Percentiles rank a stretch among this genome's conserved stretches.
phyloP scores from a whole-genome alignment of 306 rosid species.

The Lupinus albus region DNA sequence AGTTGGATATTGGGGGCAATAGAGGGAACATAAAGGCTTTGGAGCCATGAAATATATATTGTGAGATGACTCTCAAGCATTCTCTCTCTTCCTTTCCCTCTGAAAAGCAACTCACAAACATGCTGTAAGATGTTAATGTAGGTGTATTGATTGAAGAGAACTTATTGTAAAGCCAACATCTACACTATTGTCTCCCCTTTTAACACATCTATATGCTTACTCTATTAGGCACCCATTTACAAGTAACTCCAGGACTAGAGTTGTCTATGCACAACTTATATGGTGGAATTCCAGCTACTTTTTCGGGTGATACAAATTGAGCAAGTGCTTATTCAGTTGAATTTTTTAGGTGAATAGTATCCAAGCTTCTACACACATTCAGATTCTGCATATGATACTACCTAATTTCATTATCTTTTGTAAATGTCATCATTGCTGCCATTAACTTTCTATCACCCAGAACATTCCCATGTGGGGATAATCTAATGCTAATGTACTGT shows the following conservation, averaged over 20 bases:
- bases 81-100: no score
- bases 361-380: neutral
- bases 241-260: constrained; percentile 47
- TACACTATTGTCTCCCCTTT: neutral
- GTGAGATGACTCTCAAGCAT: no score
- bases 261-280: constrained; percentile 43
- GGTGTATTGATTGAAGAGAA: neutral
- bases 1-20: no score
- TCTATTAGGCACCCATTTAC: constrained; percentile 48
- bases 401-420: neutral
- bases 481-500: neutral
- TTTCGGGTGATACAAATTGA: neutral
- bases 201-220: constrained; percentile 33
- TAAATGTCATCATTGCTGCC: neutral
- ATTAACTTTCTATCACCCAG: neutral
- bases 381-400: neutral
- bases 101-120: no score
- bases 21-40: no score
- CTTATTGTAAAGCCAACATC: neutral
- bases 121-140: constrained; percentile 13
- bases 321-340: neutral
- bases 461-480: neutral
- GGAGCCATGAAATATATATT: no score
- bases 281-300: constrained; percentile 44
- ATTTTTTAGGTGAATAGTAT: neutral